phyloP scores from a whole-genome alignment of 139 green algal genomes.

The Haematococcus sp. region DNA sequence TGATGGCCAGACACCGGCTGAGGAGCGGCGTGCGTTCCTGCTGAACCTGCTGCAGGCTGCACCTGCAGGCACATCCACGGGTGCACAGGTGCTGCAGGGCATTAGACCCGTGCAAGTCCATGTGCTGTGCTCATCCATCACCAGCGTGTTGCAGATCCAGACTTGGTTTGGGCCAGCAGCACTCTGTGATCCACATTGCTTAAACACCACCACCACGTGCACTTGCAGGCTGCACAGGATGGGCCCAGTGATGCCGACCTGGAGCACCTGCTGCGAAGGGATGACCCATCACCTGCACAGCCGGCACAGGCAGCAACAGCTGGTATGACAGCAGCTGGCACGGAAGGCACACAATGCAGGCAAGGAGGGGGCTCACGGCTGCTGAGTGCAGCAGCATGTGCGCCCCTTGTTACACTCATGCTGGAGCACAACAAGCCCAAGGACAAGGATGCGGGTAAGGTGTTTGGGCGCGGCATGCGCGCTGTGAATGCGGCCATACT shows the following conservation, averaged over 20 bases:
- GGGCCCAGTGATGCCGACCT: constrained; percentile 41
- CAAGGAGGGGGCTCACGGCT: too few relatives aligned
- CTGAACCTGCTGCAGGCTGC: constrained; percentile 50
- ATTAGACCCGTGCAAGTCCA: too few relatives aligned
- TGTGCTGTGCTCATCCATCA: too few relatives aligned
- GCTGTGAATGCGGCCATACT: constrained; percentile 8
- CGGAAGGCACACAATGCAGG: too few relatives aligned
- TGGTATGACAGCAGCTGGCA: neutral
- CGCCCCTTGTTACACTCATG: neutral
- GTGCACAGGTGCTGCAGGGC: too few relatives aligned
- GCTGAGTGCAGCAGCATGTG: too few relatives aligned
- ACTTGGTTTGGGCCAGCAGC: too few relatives aligned
- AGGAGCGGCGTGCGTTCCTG: constrained; percentile 70
- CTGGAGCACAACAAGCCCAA: constrained; percentile 13
- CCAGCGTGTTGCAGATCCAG: too few relatives aligned
- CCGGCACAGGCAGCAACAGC: neutral
- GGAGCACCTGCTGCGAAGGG: neutral
- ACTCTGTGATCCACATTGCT: too few relatives aligned
- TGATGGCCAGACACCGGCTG: constrained; percentile 69
- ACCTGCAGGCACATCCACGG: neutral
- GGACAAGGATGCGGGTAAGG: constrained; percentile 40
- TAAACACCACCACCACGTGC: too few relatives aligned
- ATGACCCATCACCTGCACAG: too few relatives aligned
- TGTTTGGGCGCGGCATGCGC: constrained; percentile 60
- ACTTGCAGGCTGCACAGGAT: constrained; percentile 4